Evolutionary conservation across 169 alveolate genomes (phyloP).

Genomic region (Plasmodium coatneyi): DNA sequence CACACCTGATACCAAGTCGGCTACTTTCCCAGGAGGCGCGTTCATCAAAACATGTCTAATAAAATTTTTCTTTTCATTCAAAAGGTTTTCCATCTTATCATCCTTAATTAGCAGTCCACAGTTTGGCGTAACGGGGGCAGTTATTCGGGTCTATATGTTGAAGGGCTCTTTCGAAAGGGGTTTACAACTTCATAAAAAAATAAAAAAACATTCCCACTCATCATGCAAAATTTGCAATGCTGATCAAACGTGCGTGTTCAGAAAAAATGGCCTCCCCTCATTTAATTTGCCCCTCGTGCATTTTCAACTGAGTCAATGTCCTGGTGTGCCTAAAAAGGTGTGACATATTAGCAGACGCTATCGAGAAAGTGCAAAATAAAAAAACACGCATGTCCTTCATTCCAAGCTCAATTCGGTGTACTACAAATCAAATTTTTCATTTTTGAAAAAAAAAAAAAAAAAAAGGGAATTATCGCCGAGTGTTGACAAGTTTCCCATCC

Average conservation of each 20-base stretch:
- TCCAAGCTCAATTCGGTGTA: not conserved
- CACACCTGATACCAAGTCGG: constrained; percentile 56
- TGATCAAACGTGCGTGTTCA: not conserved
- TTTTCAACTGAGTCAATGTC: not conserved
- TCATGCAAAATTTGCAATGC: not conserved
- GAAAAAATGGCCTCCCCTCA: not conserved
- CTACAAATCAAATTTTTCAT: not conserved
- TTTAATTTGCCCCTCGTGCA: not conserved
- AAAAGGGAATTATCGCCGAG: not conserved
- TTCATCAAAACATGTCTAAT: constrained; percentile 59
- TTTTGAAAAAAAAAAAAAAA: not conserved
- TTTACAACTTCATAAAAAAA: not conserved
- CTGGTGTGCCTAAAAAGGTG: not conserved
- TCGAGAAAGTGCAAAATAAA: not conserved
- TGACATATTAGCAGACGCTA: not conserved
- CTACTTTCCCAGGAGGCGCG: constrained; percentile 59
- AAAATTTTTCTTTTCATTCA: constrained; percentile 72
- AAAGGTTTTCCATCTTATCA: constrained; percentile 14
- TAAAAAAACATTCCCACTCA: not conserved
- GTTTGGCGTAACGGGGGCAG: not conserved
- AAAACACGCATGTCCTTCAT: not conserved
- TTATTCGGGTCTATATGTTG: not conserved
- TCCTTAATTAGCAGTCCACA: not conserved
- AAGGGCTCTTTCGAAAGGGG: not conserved
- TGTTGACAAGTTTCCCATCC: not conserved